Conservation (phyloP, 345 rosid species). For the Trapa bicornis region DNA sequence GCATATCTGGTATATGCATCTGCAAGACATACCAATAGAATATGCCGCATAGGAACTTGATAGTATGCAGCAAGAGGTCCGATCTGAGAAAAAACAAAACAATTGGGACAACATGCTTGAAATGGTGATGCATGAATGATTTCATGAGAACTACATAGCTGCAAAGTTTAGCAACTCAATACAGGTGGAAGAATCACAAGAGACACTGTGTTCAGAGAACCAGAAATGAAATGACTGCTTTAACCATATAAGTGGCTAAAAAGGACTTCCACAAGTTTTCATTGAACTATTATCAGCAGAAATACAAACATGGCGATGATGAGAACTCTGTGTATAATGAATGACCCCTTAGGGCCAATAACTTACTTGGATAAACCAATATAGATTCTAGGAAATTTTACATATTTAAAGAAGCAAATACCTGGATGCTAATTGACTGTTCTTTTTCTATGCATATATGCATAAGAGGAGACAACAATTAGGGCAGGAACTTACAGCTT, state of each 20-base stretch:
- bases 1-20: neutral
- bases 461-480: neutral
- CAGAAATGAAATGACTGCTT: no score
- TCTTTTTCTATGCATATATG: no score
- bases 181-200: neutral
- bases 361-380: neutral
- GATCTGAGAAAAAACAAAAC: constrained; percentile 30
- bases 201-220: neutral
- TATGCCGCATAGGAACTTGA: constrained; percentile 80
- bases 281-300: neutral
- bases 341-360: neutral
- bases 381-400: neutral
- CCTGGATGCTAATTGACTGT: neutral
- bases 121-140: neutral
- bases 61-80: constrained; percentile 88
- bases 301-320: neutral
- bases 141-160: neutral
- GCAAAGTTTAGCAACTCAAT: neutral
- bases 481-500: constrained; percentile 42
- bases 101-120: constrained; percentile 6
- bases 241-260: neutral
- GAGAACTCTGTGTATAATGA: neutral
- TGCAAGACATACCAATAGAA: constrained; percentile 45
- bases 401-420: neutral
- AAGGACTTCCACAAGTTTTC: neutral